phyloP scores from a whole-genome alignment of 352 stramenopile species.

The Pythium periplocum region DNA sequence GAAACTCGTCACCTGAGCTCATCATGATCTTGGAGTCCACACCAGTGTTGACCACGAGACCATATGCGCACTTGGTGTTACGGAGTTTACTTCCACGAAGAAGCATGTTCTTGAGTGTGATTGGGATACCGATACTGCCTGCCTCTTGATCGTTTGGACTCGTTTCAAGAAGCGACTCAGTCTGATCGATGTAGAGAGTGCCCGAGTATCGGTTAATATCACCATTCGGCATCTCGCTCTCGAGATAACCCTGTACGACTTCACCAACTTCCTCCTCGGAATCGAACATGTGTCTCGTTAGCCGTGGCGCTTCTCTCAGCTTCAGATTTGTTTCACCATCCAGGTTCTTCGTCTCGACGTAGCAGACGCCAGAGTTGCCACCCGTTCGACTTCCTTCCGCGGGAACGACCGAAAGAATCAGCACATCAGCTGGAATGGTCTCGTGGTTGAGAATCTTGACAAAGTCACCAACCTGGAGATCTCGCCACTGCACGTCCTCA shows the following conservation, averaged over 20 bases:
- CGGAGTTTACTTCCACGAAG: slow-evolving; percentile 86
- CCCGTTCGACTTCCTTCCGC: slow-evolving; percentile 48
- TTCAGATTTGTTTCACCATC: slow-evolving; percentile 88
- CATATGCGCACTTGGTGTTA: slow-evolving; percentile 87
- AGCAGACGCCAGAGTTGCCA: slow-evolving; percentile 74
- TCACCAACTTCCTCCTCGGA: slow-evolving; percentile 63
- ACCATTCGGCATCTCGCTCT: slow-evolving; percentile 75
- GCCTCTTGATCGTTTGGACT: slow-evolving; percentile 3
- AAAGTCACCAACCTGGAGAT: slow-evolving; percentile 77
- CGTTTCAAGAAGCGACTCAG: slow-evolving; percentile 15
- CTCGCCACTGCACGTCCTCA: slow-evolving; percentile 78
- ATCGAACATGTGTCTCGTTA: slow-evolving; percentile 59
- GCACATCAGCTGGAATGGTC: slow-evolving; percentile 70
- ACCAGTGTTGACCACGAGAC: slow-evolving; percentile 91
- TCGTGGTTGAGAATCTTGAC: slow-evolving; percentile 83
- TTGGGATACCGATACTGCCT: slow-evolving; percentile 31
- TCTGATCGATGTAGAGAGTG: slow-evolving; percentile 58
- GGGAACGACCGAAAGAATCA: slow-evolving; percentile 73
- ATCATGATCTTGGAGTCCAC: slow-evolving; percentile 92
- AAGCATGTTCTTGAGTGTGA: slow-evolving; percentile 87
- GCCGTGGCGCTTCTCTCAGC: slow-evolving; percentile 57
- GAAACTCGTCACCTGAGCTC: slow-evolving; percentile 80
- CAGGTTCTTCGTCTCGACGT: slow-evolving; percentile 88
- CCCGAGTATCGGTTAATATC: slow-evolving; percentile 81
- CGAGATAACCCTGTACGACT: slow-evolving; percentile 60